Evolutionary conservation across 2,329 filamentous ascomycete species (phyloP), one percentile per base, ranked within the genome.

Genomic region (Monilinia polystroma): DNA sequence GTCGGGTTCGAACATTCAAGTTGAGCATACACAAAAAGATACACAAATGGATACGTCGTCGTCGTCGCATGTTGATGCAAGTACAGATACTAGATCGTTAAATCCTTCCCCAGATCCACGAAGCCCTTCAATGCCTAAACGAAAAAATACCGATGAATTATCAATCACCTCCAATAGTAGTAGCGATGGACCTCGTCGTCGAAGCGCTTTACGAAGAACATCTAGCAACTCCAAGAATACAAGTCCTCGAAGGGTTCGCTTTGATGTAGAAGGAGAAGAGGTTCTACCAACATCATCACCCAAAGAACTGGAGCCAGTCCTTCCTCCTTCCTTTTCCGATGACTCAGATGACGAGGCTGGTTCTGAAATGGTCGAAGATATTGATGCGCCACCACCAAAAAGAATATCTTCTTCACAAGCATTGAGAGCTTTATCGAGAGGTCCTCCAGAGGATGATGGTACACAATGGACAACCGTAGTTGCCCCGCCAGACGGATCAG

Each of bases 231-330:
- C 80, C 60, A 80, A 81, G 64, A 78, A 77, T 7, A 79, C 80
- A 54, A 87, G 85, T 72, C 85, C 84, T n/a, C 82, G 86, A 41
- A 81, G 85, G 68, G 87, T 89, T 66, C 85, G 87, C 58, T 89
- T 89, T 70, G 82, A 87, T 49, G 82, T 88, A 56, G 81, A 82
- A 73, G 86, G 85, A 64, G 79, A 82, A 70, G 85, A 88, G 72
- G 84, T 89, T 47, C 77, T 87, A 67, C 85, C 86, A 26, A 87
- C 85, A 56, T 78, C 82, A 35, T 87, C 85, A 29, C 86, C 85
- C 14, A 66, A 64, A 8, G 64, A 70, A 11, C 54, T 66, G 26
- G 57, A 53, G 26, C 59, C 64, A 8, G 35, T 20, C 8, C 45
- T 64, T 29, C 58, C 53, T 32, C 53, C 49, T 38, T 64, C 66